Evolutionary conservation across 352 stramenopile genomes (phyloP).

Genomic region (Stramenopiles sp.): DNA sequence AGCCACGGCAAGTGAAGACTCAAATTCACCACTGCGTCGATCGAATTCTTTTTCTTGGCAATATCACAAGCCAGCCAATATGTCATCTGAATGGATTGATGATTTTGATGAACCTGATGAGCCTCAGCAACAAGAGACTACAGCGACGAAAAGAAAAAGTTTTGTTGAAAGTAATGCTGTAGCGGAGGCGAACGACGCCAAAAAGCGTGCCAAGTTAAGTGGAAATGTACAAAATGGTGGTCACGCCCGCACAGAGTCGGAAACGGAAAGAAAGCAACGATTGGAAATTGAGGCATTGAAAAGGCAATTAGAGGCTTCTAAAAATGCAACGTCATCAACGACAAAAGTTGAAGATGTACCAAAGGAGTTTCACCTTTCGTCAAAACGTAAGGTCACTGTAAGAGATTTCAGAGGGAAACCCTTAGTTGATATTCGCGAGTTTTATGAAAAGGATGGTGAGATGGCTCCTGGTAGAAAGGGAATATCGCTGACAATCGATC

Average conservation of each 20-base stretch:
- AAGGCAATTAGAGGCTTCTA: conserved; percentile 3
- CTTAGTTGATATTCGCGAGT: conserved; percentile 45
- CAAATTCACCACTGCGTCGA: too few species aligned
- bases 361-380: conserved; percentile 1
- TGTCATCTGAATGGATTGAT: neutral
- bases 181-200: too few species aligned
- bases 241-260: neutral
- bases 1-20: too few species aligned
- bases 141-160: neutral
- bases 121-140: neutral
- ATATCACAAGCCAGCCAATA: too few species aligned
- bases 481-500: conserved; percentile 44
- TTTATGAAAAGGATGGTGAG: conserved; percentile 33
- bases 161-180: too few species aligned
- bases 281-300: conserved; percentile 8
- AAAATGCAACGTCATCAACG: neutral
- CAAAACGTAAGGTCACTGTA: neutral
- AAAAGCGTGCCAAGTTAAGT: too few species aligned
- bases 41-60: too few species aligned
- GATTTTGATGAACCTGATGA: neutral
- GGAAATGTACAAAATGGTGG: neutral
- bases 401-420: neutral
- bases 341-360: neutral
- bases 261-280: neutral
- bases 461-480: conserved; percentile 47